Percentiles rank a stretch among this genome's conserved stretches.
These are phyloP conservation scores for Lecanoromycetidae sp. DNA, from an alignment of 2,329 filamentous ascomycete genomes.

Conservation along the genomic window DNA sequence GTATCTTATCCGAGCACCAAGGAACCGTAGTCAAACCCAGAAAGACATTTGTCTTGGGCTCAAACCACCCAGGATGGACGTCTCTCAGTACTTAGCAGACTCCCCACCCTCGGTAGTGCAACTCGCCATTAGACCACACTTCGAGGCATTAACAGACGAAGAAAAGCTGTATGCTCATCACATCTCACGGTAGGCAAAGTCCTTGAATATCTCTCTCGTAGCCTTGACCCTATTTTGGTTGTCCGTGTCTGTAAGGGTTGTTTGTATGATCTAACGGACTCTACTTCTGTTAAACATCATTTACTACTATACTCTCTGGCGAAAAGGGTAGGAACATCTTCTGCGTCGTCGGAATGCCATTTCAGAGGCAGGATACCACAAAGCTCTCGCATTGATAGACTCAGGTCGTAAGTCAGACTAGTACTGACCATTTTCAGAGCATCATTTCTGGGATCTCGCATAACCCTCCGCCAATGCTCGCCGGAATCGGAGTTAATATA, in stretches of 20 bases:
- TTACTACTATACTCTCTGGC: too few species aligned
- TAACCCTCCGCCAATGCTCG: slow-evolving; percentile 69
- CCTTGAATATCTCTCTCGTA: background rate
- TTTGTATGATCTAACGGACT: too few species aligned
- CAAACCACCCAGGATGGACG: background rate
- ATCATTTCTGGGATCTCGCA: slow-evolving; percentile 62
- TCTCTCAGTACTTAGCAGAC: slow-evolving; percentile 70
- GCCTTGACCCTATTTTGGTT: background rate
- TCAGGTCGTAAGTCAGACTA: background rate
- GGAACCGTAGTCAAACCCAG: background rate
- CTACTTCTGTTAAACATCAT: too few species aligned
- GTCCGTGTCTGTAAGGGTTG: too few species aligned
- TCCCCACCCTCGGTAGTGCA: slow-evolving; percentile 78
- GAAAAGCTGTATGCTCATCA: slow-evolving; percentile 88
- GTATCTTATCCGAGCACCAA: too few species aligned
- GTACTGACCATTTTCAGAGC: slow-evolving; percentile 40
- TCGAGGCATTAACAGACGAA: slow-evolving; percentile 50
- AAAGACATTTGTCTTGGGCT: background rate
- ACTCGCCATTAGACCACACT: slow-evolving; percentile 85
- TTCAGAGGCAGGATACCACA: too few species aligned
- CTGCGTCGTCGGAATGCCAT: too few species aligned
- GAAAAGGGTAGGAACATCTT: too few species aligned
- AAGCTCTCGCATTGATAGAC: too few species aligned
- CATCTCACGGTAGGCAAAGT: slow-evolving; percentile 55
- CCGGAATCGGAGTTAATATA: slow-evolving; percentile 72